Base-by-base conservation (phyloP, 805 yeast genomes). In the Wickerhamomyces chaumierensis region DNA sequence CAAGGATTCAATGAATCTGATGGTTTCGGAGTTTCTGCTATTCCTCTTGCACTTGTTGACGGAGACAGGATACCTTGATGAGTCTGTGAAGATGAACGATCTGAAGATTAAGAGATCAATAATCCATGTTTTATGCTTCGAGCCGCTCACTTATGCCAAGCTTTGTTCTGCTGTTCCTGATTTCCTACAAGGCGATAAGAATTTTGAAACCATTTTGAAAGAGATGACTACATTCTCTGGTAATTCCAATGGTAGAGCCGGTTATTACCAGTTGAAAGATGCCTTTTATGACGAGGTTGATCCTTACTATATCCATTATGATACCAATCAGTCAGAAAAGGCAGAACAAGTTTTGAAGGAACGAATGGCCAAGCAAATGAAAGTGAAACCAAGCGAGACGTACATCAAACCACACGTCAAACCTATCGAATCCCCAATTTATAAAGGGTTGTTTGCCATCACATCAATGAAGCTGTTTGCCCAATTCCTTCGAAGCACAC, bases 41-140 rank as follows among this genome's bases (percentile, higher is more conserved):
- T 73, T 78, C 38, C 60, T 87, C 47, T 78, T 85, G 36, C 77
- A 75, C 37, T 45, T 85, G 11, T 54, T 87, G 4, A 73, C 81
- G 1, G 95, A 86, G 48, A 73, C 82, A 35, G 57, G 74, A 8
- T 74, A 75, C 42, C 60, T 85, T 27, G 63, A 61, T 20, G 75
- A 77, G 12, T 53, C 64, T 2, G 67, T 67, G 5, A 73, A 68
- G 11, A 65, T 75, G 1, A 65, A 65, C 11, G 71, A 71, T 40
- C 55, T 59, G 13, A 65, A 77, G 37, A 69, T 86, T 21, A 65
- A 63, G 41, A 68, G 72, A 33, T 96, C 88, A 48, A 75, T 90
- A n/a, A 66, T 86, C 18, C 96, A 92, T 51, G 69, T 76, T 2
- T 63, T 90, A n/a, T 78, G 94, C 45, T 83, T 85, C 62, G 76